phyloP scores from a whole-genome alignment of 352 stramenopile genomes.

The Pythium brachiatum region DNA sequence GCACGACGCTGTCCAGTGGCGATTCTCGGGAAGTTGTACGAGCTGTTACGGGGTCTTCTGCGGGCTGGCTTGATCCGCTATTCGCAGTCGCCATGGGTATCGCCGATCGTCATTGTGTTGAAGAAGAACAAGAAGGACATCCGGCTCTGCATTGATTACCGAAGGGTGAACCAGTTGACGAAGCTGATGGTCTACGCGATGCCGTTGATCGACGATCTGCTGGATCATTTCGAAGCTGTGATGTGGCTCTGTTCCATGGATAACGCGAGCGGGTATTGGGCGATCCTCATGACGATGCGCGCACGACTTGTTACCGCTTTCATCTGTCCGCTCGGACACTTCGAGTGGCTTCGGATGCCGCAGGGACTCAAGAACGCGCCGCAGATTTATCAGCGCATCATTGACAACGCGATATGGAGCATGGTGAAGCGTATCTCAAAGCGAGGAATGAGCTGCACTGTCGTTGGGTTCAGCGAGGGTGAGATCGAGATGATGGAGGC shows the following conservation, averaged over 20 bases:
- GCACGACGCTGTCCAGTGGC: constrained; percentile 17
- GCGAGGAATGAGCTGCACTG: too few relatives aligned
- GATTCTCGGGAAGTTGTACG: constrained; percentile 22
- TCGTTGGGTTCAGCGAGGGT: too few relatives aligned
- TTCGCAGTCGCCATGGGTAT: constrained; percentile 28
- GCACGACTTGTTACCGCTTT: constrained; percentile 12
- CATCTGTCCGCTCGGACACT: constrained; percentile 11
- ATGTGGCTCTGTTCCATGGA: constrained; percentile 10
- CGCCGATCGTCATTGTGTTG: constrained; percentile 37
- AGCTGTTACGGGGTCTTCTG: constrained; percentile 32
- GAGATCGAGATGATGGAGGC: too few relatives aligned
- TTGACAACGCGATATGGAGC: constrained; percentile 17
- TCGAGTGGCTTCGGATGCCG: constrained; percentile 17
- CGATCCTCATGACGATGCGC: neutral
- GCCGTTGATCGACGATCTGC: neutral
- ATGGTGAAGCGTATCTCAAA: neutral
- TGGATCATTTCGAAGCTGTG: neutral
- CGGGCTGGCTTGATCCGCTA: constrained; percentile 13
- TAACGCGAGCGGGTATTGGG: constrained; percentile 12
- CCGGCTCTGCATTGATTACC: constrained; percentile 31
- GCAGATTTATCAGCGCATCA: constrained; percentile 16
- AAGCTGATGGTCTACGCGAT: constrained; percentile 14
- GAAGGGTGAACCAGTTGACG: constrained; percentile 22
- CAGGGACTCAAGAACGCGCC: constrained; percentile 18
- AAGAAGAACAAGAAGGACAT: constrained; percentile 43